Percentiles rank a stretch among this genome's conserved stretches.
phyloP scores from a whole-genome alignment of 78 protist species.

The Mantamonas sphyraenae region DNA sequence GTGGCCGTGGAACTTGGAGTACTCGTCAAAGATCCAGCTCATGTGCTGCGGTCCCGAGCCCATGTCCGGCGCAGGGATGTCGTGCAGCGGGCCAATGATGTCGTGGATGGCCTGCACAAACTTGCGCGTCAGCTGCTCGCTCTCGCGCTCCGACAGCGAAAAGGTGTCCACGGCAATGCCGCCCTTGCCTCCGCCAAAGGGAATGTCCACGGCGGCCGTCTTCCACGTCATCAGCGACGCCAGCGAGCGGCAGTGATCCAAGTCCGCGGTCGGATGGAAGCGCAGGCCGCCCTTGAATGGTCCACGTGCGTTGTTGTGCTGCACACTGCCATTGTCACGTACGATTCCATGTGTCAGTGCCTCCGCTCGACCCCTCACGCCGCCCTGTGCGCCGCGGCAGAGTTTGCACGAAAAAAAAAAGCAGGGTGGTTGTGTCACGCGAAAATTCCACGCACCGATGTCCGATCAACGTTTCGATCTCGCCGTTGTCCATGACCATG shows the following conservation, averaged over 20 bases:
- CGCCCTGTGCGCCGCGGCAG: no score
- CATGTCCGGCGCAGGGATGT: neutral
- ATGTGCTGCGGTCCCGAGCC: neutral
- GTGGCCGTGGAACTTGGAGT: neutral
- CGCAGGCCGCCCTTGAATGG: neutral
- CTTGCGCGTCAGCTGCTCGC: neutral
- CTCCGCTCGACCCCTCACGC: no score
- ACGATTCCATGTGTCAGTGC: neutral
- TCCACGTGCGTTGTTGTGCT: neutral
- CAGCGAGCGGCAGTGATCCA: neutral
- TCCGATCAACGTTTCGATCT: no score
- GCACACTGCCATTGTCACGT: neutral
- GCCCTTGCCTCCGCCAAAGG: neutral
- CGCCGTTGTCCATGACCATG: no score
- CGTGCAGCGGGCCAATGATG: neutral
- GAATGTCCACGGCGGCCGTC: neutral
- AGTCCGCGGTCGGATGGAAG: neutral
- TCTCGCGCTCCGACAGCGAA: neutral
- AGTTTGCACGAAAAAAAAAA: no score
- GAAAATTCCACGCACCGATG: no score
- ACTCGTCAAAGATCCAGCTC: neutral
- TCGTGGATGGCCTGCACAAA: neutral
- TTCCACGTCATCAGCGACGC: neutral
- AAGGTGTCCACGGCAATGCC: neutral
- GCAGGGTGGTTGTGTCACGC: no score